Base-by-base conservation (phyloP, 495 filamentous ascomycete species). In the Penicillium taxi region DNA sequence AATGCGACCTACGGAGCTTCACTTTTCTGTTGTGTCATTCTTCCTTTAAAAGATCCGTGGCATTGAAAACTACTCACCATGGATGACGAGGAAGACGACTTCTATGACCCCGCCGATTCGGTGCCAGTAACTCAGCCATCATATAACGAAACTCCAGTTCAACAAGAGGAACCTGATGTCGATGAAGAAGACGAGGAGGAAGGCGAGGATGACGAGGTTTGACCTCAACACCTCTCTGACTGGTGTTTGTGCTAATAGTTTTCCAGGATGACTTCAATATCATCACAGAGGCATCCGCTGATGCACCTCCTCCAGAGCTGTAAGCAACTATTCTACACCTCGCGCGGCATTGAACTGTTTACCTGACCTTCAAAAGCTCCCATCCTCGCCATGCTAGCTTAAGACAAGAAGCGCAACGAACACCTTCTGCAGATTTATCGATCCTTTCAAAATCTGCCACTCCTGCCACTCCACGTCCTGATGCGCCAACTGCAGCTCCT, bases 241-340 rank as follows among this genome's bases (percentile, higher is more conserved):
- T 23, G 8, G 26, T 25, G 17, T 12, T 19, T 23, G 17, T 22
- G n/a, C 35, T 40, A 20, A 44, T 9, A 3, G 17, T 29, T 32
- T 50, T 6, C 8, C 8, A 12, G 47, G 58, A 95, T 76, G 91
- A 96, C 42, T 83, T 98, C 48, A 88, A 96, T 50, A 93, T 98
- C 50, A 93, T 96, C 47, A 88, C 84, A 41, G 91, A 91, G 60
- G 86, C 88, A 35, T 81, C 81, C 41, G 64, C 77, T 8, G 81
- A 81, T 40, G 69, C 84, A 26, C 78, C 86, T 35, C 73, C 84
- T 28, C 69, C 77, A 51, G 67, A 75, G 73, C 75, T 55, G 69
- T 77, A 45, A 57, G 48, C 47, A 19, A 5, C 15, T 9, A 9
- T 25, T 9, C 17, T n/a, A n/a, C n/a, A n/a, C n/a, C n/a, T 13